These are phyloP conservation scores for sunflower (Helianthus annuus) DNA, from an alignment of 129 eudicot genomes.

Conservation along the genomic window DNA sequence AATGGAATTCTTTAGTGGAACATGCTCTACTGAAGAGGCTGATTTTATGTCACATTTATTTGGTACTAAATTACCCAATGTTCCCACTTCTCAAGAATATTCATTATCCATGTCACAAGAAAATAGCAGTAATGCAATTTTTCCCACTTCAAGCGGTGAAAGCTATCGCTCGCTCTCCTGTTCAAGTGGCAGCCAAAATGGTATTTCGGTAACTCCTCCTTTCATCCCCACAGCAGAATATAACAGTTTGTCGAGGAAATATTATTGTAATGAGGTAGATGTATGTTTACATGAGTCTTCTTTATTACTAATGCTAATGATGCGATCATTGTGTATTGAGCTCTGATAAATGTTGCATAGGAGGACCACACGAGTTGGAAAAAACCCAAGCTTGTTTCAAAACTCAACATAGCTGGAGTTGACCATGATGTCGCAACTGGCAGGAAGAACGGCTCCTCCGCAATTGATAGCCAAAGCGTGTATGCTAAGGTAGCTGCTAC, in stretches of 20 bases:
- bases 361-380: slow-evolving; percentile 52
- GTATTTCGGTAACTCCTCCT: slow-evolving; percentile 14
- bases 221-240: background rate
- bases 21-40: slow-evolving; percentile 50
- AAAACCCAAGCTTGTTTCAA: slow-evolving; percentile 24
- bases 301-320: background rate
- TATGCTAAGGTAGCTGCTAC: slow-evolving; percentile 60
- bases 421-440: slow-evolving; percentile 38
- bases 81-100: slow-evolving; percentile 15
- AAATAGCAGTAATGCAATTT: slow-evolving; percentile 13
- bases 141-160: slow-evolving; percentile 22
- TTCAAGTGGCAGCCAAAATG: background rate
- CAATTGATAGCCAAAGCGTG: slow-evolving; percentile 70
- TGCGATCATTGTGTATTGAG: background rate
- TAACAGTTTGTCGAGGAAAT: slow-evolving; percentile 40
- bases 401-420: slow-evolving; percentile 3
- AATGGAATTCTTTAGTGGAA: slow-evolving; percentile 57
- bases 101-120: too few relatives aligned
- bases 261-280: slow-evolving; percentile 35
- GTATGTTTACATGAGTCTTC: slow-evolving; percentile 30
- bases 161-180: slow-evolving; percentile 24
- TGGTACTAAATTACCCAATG: slow-evolving; percentile 1
- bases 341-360: slow-evolving; percentile 6
- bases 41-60: slow-evolving; percentile 71
- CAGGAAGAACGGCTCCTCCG: slow-evolving; percentile 52